Percentiles rank a stretch among this genome's conserved stretches.
These are phyloP conservation scores for Candida fluviatilis DNA, from an alignment of 805 yeast genomes.

Conservation along the genomic window DNA sequence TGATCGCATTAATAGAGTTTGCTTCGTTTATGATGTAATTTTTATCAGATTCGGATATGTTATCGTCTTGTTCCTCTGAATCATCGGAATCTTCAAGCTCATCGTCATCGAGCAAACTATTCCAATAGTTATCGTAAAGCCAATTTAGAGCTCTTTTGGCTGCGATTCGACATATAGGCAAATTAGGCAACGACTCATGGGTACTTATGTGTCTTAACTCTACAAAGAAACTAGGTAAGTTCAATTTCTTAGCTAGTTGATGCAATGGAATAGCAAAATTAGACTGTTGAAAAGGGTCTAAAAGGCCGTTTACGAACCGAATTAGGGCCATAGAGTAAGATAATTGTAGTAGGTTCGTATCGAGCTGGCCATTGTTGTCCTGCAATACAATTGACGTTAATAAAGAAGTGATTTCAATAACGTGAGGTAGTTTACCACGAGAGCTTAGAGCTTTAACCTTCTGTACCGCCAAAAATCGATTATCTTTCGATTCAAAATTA, in stretches of 20 bases:
- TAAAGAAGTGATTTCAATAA: constrained; percentile 61
- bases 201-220: constrained; percentile 89
- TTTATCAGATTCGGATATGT: constrained; percentile 6
- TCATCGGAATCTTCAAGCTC: constrained; percentile 15
- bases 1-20: background rate
- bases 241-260: constrained; percentile 61
- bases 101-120: constrained; percentile 22
- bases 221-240: constrained; percentile 77
- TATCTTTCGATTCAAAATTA: constrained; percentile 25
- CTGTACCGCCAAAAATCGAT: constrained; percentile 43
- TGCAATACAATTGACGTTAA: constrained; percentile 47
- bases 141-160: constrained; percentile 63
- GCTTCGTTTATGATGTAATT: constrained; percentile 7
- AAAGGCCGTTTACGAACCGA: constrained; percentile 83
- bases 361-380: constrained; percentile 12
- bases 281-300: constrained; percentile 84
- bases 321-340: constrained; percentile 72
- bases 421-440: constrained; percentile 68
- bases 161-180: constrained; percentile 62
- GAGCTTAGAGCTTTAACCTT: constrained; percentile 51
- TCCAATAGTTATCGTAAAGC: constrained; percentile 77
- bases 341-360: constrained; percentile 39
- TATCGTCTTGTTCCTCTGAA: constrained; percentile 14
- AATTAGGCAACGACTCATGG: constrained; percentile 76
- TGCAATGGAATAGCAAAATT: constrained; percentile 76